Percentiles rank a stretch among this genome's conserved stretches.
phyloP scores from a whole-genome alignment of 1,139 yeast species.

The Kodamaea alishanica region DNA sequence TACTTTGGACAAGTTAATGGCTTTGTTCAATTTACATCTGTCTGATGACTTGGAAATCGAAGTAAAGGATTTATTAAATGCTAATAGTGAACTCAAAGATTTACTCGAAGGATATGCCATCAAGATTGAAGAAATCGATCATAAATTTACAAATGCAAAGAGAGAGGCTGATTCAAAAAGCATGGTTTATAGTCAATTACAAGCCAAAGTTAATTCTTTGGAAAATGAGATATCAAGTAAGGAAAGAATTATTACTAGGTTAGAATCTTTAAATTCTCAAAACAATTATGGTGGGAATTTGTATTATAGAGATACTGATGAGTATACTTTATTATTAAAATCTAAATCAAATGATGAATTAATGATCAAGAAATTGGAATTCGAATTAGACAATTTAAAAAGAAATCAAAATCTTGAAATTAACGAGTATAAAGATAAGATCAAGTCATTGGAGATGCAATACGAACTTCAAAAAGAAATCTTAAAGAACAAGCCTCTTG shows the following conservation, averaged over 20 bases:
- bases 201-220: constrained; percentile 22
- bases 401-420: constrained; percentile 31
- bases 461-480: constrained; percentile 5
- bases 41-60: constrained; percentile 11
- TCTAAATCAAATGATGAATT: constrained; percentile 31
- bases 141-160: constrained; percentile 3
- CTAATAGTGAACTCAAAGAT: constrained; percentile 13
- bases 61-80: constrained; percentile 12
- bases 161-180: constrained; percentile 9
- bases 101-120: constrained; percentile 10
- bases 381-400: constrained; percentile 33
- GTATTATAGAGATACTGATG: constrained; percentile 24
- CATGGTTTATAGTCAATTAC: constrained; percentile 10
- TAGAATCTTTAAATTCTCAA: constrained; percentile 11
- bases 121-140: constrained; percentile 11
- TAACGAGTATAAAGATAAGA: constrained; percentile 23
- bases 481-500: constrained; percentile 1
- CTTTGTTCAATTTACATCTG: constrained; percentile 7
- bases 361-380: constrained; percentile 31
- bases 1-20: constrained; percentile 6
- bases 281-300: not conserved
- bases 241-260: constrained; percentile 23
- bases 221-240: constrained; percentile 26
- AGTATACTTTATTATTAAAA: constrained; percentile 29
- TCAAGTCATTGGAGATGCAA: constrained; percentile 13